phyloP scores from a whole-genome alignment of 345 rosid species.

The Citrus maxima region DNA sequence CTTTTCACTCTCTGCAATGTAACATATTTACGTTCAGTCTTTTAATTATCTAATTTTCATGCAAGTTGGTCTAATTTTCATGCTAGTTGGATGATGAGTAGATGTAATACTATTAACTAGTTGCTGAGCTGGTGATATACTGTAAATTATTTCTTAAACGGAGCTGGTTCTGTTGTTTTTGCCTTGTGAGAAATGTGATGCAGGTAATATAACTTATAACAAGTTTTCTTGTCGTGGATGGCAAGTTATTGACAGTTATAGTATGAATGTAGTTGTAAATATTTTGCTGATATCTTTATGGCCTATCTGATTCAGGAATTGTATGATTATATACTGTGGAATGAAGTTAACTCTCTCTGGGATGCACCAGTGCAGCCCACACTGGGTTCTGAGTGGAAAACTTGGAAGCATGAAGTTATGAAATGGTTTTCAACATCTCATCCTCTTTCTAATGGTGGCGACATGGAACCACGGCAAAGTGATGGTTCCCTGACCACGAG shows the following conservation, averaged over 20 bases:
- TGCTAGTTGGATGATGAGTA: background rate
- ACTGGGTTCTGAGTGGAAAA: conserved; percentile 89
- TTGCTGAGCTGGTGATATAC: conserved; percentile 3
- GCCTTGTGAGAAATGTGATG: conserved; percentile 1
- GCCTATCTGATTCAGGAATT: conserved; percentile 57
- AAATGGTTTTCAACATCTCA: conserved; percentile 76
- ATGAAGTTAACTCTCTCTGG: conserved; percentile 66
- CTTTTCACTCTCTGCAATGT: background rate
- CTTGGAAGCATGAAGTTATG: conserved; percentile 93
- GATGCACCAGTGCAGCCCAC: conserved; percentile 62
- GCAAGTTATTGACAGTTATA: background rate
- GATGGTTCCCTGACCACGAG: conserved; percentile 39
- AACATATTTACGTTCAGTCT: background rate
- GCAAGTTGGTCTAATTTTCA: background rate
- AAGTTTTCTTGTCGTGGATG: background rate
- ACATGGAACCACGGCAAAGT: conserved; percentile 38
- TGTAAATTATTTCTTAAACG: background rate
- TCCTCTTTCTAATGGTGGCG: conserved; percentile 35
- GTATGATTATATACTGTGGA: conserved; percentile 71
- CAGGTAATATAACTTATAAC: background rate
- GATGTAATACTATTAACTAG: background rate
- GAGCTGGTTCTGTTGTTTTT: background rate
- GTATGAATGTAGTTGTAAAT: background rate
- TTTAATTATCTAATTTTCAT: background rate
- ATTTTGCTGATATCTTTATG: conserved; percentile 2